Percentiles rank a stretch among this genome's conserved stretches.
These are phyloP conservation scores for Rhodamnia argentea DNA, from an alignment of 345 rosid genomes.

Conservation along the genomic window DNA sequence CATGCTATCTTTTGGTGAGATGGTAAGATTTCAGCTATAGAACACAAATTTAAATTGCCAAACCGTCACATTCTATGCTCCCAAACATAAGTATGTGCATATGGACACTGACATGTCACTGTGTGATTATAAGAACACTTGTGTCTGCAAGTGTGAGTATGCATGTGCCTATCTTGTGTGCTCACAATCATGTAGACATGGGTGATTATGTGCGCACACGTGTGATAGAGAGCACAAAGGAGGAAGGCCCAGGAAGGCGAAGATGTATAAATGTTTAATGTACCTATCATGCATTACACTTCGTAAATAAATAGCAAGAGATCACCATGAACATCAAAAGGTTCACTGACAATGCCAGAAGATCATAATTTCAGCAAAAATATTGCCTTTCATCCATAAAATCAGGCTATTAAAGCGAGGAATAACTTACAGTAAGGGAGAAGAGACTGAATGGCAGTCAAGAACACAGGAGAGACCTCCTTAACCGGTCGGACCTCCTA, in stretches of 20 bases:
- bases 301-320: background rate
- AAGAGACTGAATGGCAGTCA: constrained; percentile 70
- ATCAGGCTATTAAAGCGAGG: background rate
- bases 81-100: background rate
- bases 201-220: background rate
- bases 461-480: constrained; percentile 76
- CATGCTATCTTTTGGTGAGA: background rate
- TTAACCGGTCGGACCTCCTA: constrained; percentile 85
- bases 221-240: background rate
- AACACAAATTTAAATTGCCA: background rate
- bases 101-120: background rate
- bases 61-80: background rate
- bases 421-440: constrained; percentile 78
- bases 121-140: background rate
- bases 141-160: background rate
- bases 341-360: background rate
- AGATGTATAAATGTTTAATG: background rate
- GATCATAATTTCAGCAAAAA: background rate
- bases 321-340: background rate
- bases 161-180: background rate
- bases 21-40: background rate
- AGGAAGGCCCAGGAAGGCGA: background rate
- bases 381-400: background rate
- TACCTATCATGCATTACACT: background rate
- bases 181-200: background rate